Evolutionary conservation across 345 rosid species (phyloP).

Genomic region (Hibiscus syriacus): DNA sequence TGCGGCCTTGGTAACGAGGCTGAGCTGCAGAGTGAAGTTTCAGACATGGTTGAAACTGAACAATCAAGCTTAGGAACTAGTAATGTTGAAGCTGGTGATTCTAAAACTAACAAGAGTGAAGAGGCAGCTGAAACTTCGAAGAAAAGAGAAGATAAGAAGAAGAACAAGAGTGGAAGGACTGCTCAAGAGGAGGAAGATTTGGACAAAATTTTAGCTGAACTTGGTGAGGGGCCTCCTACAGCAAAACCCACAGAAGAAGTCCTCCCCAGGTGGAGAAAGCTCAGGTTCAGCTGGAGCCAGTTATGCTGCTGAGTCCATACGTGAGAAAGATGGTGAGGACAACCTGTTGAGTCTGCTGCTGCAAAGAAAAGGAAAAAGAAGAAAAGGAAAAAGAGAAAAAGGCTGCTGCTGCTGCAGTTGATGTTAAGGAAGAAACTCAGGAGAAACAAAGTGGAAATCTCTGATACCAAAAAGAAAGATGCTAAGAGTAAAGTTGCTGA

Average conservation of each 20-base stretch:
- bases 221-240: constrained; percentile 48
- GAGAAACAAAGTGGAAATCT: constrained; percentile 46
- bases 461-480: constrained; percentile 54
- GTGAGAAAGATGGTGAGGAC: constrained; percentile 73
- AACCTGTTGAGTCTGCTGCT: constrained; percentile 60
- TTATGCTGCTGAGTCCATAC: constrained; percentile 27
- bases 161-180: constrained; percentile 73
- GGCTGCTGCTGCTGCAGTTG: constrained; percentile 32
- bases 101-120: constrained; percentile 30
- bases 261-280: constrained; percentile 43
- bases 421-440: constrained; percentile 39
- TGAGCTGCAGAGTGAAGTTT: constrained; percentile 18
- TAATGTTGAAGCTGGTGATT: constrained; percentile 18
- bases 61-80: constrained; percentile 9
- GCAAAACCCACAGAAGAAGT: constrained; percentile 28
- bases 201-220: constrained; percentile 88
- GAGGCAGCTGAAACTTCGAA: constrained; percentile 55
- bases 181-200: constrained; percentile 92
- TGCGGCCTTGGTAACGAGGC: constrained; percentile 28
- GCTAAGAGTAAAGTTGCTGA: constrained; percentile 74
- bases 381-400: constrained; percentile 72
- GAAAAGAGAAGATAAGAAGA: constrained; percentile 82
- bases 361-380: constrained; percentile 90
- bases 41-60: constrained; percentile 14
- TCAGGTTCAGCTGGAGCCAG: constrained; percentile 42